These are phyloP conservation scores for Aspergillus sp. DNA, from an alignment of 2,329 filamentous ascomycete genomes.

Conservation along the genomic window DNA sequence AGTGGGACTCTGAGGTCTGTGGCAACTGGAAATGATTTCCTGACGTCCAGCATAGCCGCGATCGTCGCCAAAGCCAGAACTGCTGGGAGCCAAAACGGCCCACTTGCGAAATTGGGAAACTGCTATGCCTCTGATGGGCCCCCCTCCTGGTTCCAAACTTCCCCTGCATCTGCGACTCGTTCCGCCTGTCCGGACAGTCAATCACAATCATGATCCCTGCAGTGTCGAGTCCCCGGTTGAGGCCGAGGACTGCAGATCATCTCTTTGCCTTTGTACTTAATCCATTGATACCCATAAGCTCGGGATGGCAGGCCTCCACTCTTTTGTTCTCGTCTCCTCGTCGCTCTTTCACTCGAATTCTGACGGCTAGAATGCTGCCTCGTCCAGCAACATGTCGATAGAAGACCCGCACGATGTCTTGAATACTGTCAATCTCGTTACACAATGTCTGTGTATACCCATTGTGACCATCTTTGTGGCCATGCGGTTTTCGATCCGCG, in stretches of 20 bases:
- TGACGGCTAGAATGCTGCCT: constrained; percentile 18
- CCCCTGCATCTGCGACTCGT: background rate
- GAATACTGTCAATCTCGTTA: constrained; percentile 39
- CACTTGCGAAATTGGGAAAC: background rate
- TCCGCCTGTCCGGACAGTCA: background rate
- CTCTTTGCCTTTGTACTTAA: background rate
- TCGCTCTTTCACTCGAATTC: background rate
- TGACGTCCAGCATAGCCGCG: background rate
- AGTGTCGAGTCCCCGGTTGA: background rate
- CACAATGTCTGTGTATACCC: constrained; percentile 42
- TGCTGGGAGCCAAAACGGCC: no score
- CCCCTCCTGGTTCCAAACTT: no score
- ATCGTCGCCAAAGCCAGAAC: background rate
- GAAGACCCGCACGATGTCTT: constrained; percentile 31
- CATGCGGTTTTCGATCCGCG: constrained; percentile 37
- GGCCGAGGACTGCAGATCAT: background rate
- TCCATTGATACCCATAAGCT: background rate
- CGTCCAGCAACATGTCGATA: constrained; percentile 21
- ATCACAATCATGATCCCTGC: background rate
- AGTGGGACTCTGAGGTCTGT: background rate
- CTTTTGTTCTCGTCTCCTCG: background rate
- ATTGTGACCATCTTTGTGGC: constrained; percentile 38
- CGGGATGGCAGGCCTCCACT: constrained; percentile 2
- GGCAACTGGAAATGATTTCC: background rate
- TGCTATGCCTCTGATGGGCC: background rate